A percentile compares a stretch with the other conserved stretches of the same genome.
Conservation (phyloP, 768 basidiomycete genomes). For the Suillus plorans region DNA sequence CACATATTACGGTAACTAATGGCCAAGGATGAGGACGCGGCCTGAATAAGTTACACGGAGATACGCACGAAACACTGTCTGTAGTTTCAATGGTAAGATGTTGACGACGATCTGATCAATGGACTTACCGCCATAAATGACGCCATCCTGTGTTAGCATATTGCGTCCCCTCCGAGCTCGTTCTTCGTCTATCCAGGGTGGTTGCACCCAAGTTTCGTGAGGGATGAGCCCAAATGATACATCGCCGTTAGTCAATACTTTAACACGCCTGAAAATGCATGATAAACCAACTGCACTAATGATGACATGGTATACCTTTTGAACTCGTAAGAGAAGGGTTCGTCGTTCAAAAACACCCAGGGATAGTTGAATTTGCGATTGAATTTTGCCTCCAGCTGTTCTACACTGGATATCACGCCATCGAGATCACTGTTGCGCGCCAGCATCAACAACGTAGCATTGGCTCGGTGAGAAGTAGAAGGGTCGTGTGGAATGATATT, state of each 20-base stretch:
- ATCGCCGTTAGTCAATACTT: slow-evolving; percentile 39
- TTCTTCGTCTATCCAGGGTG: slow-evolving; percentile 70
- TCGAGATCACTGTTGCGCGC: slow-evolving; percentile 48
- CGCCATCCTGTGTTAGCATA: slow-evolving; percentile 46
- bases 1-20: slow-evolving; percentile 71
- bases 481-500: not conserved
- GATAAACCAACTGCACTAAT: slow-evolving; percentile 11
- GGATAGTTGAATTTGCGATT: slow-evolving; percentile 60
- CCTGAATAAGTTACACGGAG: not conserved
- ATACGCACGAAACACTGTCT: slow-evolving; percentile 46
- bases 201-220: slow-evolving; percentile 68
- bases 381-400: slow-evolving; percentile 57
- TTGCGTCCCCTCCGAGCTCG: slow-evolving; percentile 52
- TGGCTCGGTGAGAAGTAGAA: slow-evolving; percentile 35
- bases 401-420: slow-evolving; percentile 47
- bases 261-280: slow-evolving; percentile 29
- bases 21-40: not conserved
- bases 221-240: slow-evolving; percentile 60
- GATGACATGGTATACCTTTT: slow-evolving; percentile 34
- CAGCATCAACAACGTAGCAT: slow-evolving; percentile 60
- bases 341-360: slow-evolving; percentile 65
- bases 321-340: slow-evolving; percentile 54
- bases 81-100: slow-evolving; percentile 5
- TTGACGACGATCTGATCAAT: not conserved
- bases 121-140: slow-evolving; percentile 49